Evolutionary conservation across 2,329 filamentous ascomycete genomes (phyloP).

Genomic region (Sphaerulina vaccinii): DNA sequence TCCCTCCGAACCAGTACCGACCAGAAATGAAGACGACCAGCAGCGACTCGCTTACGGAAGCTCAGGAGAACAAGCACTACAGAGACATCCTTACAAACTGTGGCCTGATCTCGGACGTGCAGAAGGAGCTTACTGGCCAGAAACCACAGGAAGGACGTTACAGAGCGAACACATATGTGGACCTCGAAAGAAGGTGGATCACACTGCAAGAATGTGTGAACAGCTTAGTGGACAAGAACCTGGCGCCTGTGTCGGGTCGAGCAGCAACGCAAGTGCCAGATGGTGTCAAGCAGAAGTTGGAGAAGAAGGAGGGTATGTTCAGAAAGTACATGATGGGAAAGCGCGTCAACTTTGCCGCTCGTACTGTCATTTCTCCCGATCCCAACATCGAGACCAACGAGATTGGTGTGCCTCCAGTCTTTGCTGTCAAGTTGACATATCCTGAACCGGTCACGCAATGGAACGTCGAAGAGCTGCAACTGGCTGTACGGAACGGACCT

Average conservation of each 20-base stretch:
- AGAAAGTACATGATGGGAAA: slow-evolving; percentile 99
- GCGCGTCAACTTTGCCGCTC: slow-evolving; percentile 95
- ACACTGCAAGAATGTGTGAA: slow-evolving; percentile 88
- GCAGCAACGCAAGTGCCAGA: slow-evolving; percentile 79
- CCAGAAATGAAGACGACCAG: slow-evolving; percentile 81
- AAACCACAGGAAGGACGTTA: slow-evolving; percentile 41
- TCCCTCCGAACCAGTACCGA: slow-evolving; percentile 88
- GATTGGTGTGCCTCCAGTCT: slow-evolving; percentile 97
- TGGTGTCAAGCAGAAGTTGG: slow-evolving; percentile 94
- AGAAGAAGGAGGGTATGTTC: slow-evolving; percentile 98
- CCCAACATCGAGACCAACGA: slow-evolving; percentile 99
- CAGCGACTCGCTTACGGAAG: slow-evolving; percentile 79
- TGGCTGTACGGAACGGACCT: slow-evolving; percentile 91
- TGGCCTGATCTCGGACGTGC: slow-evolving; percentile 70
- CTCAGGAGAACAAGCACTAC: slow-evolving; percentile 83
- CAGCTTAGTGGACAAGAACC: slow-evolving; percentile 83
- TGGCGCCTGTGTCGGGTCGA: slow-evolving; percentile 76
- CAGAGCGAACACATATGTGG: slow-evolving; percentile 64
- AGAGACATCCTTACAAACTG: slow-evolving; percentile 78
- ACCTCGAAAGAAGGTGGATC: slow-evolving; percentile 79
- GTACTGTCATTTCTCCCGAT: slow-evolving; percentile 96
- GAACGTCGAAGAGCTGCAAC: slow-evolving; percentile 93
- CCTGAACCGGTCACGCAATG: slow-evolving; percentile 96
- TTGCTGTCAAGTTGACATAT: slow-evolving; percentile 92
- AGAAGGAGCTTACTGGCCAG: slow-evolving; percentile 59